A percentile compares a stretch with the other conserved stretches of the same genome.
phyloP scores from a whole-genome alignment of 2,329 filamentous ascomycete genomes.

The Colletotrichum tabaci region DNA sequence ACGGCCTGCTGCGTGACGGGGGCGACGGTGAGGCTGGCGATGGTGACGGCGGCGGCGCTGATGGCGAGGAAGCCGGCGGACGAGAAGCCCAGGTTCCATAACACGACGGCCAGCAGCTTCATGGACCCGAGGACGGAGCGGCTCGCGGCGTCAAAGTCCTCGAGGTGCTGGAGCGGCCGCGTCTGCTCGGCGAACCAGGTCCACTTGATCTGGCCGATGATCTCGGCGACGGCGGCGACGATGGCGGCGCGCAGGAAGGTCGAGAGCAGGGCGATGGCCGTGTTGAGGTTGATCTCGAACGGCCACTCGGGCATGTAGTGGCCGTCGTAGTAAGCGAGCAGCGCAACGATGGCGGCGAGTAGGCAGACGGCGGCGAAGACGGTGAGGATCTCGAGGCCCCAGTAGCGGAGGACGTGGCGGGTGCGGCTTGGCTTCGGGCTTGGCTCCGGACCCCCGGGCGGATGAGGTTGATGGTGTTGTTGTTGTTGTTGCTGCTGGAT shows the following conservation, averaged over 20 bases:
- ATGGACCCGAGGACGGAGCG: constrained; percentile 48
- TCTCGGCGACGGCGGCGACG: constrained; percentile 48
- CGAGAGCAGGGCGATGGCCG: constrained; percentile 43
- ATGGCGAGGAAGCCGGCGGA: constrained; percentile 42
- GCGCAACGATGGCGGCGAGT: constrained; percentile 26
- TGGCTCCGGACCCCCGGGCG: neutral
- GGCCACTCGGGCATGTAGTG: constrained; percentile 45
- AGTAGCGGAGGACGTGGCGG: constrained; percentile 29
- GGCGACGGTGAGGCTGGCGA: constrained; percentile 49
- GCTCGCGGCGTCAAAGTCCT: constrained; percentile 51
- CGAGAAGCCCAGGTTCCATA: constrained; percentile 32
- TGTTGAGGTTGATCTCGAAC: constrained; percentile 45
- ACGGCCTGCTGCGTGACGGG: constrained; percentile 52
- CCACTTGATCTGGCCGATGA: constrained; percentile 53
- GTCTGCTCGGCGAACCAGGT: constrained; percentile 48
- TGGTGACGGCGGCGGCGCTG: constrained; percentile 45
- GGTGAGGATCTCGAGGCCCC: constrained; percentile 30
- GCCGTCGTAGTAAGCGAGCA: constrained; percentile 32
- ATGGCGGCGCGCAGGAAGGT: constrained; percentile 45
- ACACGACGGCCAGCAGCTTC: constrained; percentile 42
- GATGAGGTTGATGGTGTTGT: too few species aligned
- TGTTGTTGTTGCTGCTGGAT: neutral
- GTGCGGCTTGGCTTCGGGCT: neutral
- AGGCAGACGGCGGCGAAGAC: constrained; percentile 18
- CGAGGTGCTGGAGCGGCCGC: constrained; percentile 48